Evolutionary conservation across 768 basidiomycete species (phyloP).

Genomic region (Rhodotorula sphaerocarpa): DNA sequence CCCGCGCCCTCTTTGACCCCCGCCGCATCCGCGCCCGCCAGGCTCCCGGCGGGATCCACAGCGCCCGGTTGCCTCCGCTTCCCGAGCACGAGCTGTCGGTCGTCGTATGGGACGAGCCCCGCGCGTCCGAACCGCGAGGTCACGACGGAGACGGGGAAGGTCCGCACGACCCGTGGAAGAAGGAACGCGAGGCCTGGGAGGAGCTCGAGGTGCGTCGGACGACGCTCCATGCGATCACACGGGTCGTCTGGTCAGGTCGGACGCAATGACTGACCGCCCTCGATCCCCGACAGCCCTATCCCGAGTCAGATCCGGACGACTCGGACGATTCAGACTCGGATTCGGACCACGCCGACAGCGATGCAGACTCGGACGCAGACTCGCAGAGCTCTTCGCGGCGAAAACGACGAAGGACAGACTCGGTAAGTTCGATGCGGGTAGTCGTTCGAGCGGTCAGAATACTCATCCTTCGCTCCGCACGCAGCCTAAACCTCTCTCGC

Average conservation of each 20-base stretch:
- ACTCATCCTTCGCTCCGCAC: no score
- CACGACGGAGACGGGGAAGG: conserved; percentile 42
- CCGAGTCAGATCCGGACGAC: conserved; percentile 56
- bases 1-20: conserved; percentile 35
- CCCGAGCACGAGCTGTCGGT: conserved; percentile 52
- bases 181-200: conserved; percentile 76
- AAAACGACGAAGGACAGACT: conserved; percentile 57
- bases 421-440: no score
- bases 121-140: conserved; percentile 65
- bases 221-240: conserved; percentile 32
- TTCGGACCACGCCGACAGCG: conserved; percentile 47
- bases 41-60: conserved; percentile 46
- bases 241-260: background rate
- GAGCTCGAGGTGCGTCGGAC: conserved; percentile 56
- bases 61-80: conserved; percentile 1
- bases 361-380: conserved; percentile 43
- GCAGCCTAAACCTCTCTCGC: conserved; percentile 55
- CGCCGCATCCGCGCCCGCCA: background rate
- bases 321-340: conserved; percentile 40
- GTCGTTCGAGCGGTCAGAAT: no score
- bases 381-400: conserved; percentile 40
- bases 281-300: conserved; percentile 57
- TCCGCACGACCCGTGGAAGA: conserved; percentile 48
- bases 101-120: conserved; percentile 59
- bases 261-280: background rate